Base-by-base conservation (phyloP, 345 rosid genomes). In the Lenwebbia sp. region DNA sequence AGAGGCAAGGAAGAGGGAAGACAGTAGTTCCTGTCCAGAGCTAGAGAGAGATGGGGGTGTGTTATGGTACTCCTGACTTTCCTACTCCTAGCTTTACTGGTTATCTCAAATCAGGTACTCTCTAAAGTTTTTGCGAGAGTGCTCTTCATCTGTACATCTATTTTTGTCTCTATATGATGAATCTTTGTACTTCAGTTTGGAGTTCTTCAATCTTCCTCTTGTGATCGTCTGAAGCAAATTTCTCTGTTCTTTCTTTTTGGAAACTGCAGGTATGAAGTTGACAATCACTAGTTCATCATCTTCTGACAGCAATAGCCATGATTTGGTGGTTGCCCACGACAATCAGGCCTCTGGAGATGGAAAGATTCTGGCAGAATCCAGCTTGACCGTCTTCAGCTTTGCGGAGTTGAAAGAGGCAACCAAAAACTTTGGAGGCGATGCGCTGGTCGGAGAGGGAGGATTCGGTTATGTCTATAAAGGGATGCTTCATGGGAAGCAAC, bases 11-110 rank as follows among this genome's bases (percentile, higher is more conserved):
- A 14, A 1, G 65, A n/a, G 33, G 65, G 33, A 58, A 58, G 17
- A 58, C 65, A 7, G 10, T 9, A 3, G 40, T 14, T 62, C 4
- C 22, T 28, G 75, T 15, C 49, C 3, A 4, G n/a, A n/a, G n/a
- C n/a, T n/a, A 81, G 75, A 44, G 44, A 54, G 54, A 33, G 88
- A 86, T 86, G 88, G 88, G 88, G 40, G 52, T 86, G 81, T 86
- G 88, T 41, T 83, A 70, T n/a, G 88, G 88, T n/a, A 83, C 60
- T 53, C 85, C 85, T 17, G 56, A 70, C 65, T 83, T 60, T 41
- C 83, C 88, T 4, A 65, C 88, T 83, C 88, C 88, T 0, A 83
- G 60, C 82, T 76, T 21, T 52, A n/a, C 56, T 19, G 88, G 85
- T 23, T 23, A 7, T 13, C 75, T 65, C 52, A 86, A 53, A 44